A percentile compares a stretch with the other conserved stretches of the same genome.
Evolutionary conservation across 495 filamentous ascomycete genomes (phyloP).

Genomic region (Filosporella fistucella): DNA sequence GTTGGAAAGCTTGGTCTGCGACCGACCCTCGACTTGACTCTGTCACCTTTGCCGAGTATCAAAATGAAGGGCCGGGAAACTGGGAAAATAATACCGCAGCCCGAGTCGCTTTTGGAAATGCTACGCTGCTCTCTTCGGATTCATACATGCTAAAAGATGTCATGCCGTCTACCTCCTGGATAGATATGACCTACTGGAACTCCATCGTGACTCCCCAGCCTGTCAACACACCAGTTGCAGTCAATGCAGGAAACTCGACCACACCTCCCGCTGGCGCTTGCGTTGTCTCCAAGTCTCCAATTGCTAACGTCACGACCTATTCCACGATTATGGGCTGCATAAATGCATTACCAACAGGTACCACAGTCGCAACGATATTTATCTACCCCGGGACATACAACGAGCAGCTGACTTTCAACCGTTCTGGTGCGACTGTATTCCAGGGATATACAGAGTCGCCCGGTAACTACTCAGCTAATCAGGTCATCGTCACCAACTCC

Average conservation of each 20-base stretch:
- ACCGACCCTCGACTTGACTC: conserved; percentile 14
- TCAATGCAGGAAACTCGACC: conserved; percentile 12
- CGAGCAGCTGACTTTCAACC: conserved; percentile 30
- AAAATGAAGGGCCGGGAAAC: conserved; percentile 17
- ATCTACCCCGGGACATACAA: conserved; percentile 31
- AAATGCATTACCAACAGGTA: not conserved
- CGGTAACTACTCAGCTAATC: conserved; percentile 6
- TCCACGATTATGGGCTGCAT: conserved; percentile 15
- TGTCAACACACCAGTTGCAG: not conserved
- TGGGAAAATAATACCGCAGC: conserved; percentile 5
- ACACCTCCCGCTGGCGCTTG: conserved; percentile 23
- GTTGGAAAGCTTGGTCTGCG: conserved; percentile 19
- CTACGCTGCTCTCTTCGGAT: conserved; percentile 5
- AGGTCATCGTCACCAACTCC: conserved; percentile 31
- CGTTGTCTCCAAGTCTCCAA: conserved; percentile 25
- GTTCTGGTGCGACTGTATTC: conserved; percentile 22
- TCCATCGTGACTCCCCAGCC: conserved; percentile 7
- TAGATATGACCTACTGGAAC: conserved; percentile 12
- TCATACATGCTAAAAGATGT: conserved; percentile 1
- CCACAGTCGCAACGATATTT: conserved; percentile 2
- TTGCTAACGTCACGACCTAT: conserved; percentile 25
- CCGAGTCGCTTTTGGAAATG: conserved; percentile 5
- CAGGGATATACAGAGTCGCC: conserved; percentile 17
- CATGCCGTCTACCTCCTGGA: conserved; percentile 10
- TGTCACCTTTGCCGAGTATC: conserved; percentile 21